Conservation (phyloP, 495 filamentous ascomycete species). For the Aspergillus bridgeri region DNA sequence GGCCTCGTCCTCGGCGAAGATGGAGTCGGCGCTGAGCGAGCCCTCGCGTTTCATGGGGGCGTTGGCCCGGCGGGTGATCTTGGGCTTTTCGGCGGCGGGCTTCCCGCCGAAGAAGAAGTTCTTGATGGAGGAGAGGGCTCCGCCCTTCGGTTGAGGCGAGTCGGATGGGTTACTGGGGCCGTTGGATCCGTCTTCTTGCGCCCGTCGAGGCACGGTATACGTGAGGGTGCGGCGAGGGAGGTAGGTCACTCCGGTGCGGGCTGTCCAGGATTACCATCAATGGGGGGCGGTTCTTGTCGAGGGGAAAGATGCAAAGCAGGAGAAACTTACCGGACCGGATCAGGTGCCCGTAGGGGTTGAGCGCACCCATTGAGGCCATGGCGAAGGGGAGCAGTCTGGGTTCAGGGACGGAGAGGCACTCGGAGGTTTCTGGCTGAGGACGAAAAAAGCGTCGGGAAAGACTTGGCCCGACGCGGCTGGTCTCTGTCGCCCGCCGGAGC, state of each 20-base stretch:
- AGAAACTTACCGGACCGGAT: slow-evolving; percentile 36
- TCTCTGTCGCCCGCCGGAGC: slow-evolving; percentile 15
- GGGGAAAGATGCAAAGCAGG: neutral
- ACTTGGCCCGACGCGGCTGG: slow-evolving; percentile 24
- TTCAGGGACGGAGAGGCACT: neutral
- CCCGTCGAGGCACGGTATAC: slow-evolving; percentile 31
- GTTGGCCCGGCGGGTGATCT: slow-evolving; percentile 24
- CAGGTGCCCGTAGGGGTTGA: slow-evolving; percentile 40
- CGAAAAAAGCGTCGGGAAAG: slow-evolving; percentile 33
- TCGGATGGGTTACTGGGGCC: slow-evolving; percentile 17
- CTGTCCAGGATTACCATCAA: slow-evolving; percentile 14
- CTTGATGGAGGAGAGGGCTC: slow-evolving; percentile 35
- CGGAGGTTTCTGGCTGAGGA: slow-evolving; percentile 3
- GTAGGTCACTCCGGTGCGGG: slow-evolving; percentile 36
- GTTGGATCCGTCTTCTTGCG: slow-evolving; percentile 25
- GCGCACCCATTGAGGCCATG: slow-evolving; percentile 41
- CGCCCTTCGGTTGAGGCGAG: slow-evolving; percentile 10
- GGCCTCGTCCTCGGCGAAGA: slow-evolving; percentile 40
- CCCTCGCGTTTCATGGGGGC: slow-evolving; percentile 36
- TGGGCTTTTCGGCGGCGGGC: slow-evolving; percentile 24
- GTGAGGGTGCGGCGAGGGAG: slow-evolving; percentile 41
- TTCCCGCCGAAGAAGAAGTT: slow-evolving; percentile 37
- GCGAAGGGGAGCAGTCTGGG: slow-evolving; percentile 6
- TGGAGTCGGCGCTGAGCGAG: slow-evolving; percentile 36
- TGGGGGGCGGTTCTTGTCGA: slow-evolving; percentile 2